Evolutionary conservation across 441 rosid species (phyloP), one percentile per base, ranked within the genome.

Genomic region (Viola pubescens): DNA sequence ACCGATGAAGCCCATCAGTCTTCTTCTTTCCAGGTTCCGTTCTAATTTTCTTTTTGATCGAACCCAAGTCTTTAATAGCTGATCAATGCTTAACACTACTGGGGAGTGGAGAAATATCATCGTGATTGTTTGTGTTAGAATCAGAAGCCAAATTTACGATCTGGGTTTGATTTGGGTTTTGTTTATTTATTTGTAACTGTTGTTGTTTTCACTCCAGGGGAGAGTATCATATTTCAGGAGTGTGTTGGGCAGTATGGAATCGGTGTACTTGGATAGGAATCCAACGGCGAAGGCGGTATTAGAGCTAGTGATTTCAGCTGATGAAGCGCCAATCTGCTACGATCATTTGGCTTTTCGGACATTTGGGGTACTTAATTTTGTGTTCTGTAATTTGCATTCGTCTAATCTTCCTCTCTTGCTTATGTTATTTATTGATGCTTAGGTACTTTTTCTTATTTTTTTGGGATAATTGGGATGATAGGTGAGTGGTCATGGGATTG

Each of bases 261-360:
- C 69, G 41, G 86, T 87, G 70, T 89, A 89, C 64, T 70, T 87
- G 62, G 73, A 69, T 45, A 77, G 98, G 59, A 92, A 89, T 55
- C 91, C 88, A 3, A 87, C 98, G 0, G 91, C 98, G 14, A 85
- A 78, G 61, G 80, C 95, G 12, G 74, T 85, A 11, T 65, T 89
- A 72, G 81, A 87, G 58, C 81, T 84, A 40, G 98, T 92, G 14
- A 57, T 53, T 38, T 77, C 91, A 6, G 72, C 77, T 60, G 88
- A 80, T 9, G 75, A 66, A 2, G 78, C 77, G 4, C 79, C 52
- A 14, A 78, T 89, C 66, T 86, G 90, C 74, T 85, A 92, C 65
- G 98, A 92, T 74, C 97, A 89, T 75, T 57, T 92, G 37, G 98
- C 98, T 14, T 92, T 87, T 79, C 77, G 98, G 72, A 89, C 98